These are phyloP conservation scores for Mrakiaceae sp. DNA, from an alignment of 1,284 basidiomycete genomes.

Conservation along the genomic window DNA sequence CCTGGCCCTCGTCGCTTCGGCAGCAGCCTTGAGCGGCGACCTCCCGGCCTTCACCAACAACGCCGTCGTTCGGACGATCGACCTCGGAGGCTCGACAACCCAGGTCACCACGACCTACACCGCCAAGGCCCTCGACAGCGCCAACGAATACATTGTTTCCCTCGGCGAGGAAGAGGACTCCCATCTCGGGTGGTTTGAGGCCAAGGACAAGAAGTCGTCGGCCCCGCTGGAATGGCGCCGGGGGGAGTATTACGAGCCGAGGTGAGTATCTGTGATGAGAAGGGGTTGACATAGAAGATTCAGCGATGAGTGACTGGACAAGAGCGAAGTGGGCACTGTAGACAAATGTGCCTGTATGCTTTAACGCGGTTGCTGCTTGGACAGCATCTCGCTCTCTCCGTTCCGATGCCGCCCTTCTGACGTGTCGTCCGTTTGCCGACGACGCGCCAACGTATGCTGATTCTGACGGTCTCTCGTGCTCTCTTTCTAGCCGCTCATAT, in stretches of 20 bases:
- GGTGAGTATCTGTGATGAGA: background rate
- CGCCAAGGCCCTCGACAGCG: conserved; percentile 46
- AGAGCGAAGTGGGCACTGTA: too few species aligned
- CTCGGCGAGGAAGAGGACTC: conserved; percentile 51
- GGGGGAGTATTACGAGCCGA: background rate
- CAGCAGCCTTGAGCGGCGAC: background rate
- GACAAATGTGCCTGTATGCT: too few species aligned
- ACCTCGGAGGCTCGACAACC: conserved; percentile 74
- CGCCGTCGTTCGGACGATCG: conserved; percentile 70
- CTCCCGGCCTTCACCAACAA: conserved; percentile 63
- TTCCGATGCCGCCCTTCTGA: too few species aligned
- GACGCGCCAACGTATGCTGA: too few species aligned
- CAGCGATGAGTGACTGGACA: too few species aligned
- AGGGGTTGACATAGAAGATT: too few species aligned
- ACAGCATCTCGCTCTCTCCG: too few species aligned
- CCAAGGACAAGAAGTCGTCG: conserved; percentile 48
- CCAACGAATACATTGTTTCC: conserved; percentile 52
- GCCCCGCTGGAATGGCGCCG: background rate
- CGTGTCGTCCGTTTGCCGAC: too few species aligned
- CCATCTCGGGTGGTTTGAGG: conserved; percentile 67
- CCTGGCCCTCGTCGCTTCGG: background rate
- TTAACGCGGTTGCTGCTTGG: too few species aligned
- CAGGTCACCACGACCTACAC: conserved; percentile 79
- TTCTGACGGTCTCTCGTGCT: background rate
- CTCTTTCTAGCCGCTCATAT: conserved; percentile 30